Evolutionary conservation across 192 early-diverging fungal species (phyloP).

Genomic region (Linnemannia zychae): DNA sequence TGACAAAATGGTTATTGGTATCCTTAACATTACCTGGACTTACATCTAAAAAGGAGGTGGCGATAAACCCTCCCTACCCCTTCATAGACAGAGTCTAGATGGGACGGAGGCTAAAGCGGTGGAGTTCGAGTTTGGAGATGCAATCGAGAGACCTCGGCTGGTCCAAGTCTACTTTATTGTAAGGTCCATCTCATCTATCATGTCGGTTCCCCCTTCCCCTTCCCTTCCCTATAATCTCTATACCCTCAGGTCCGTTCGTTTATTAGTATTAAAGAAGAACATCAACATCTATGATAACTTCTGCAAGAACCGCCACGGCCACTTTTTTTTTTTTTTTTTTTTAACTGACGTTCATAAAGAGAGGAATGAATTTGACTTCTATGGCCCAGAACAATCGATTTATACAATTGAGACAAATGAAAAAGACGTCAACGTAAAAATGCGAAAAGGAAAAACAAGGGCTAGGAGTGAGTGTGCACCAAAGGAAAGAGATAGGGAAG

Average conservation of each 20-base stretch:
- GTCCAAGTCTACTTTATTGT: background rate
- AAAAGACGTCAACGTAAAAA: background rate
- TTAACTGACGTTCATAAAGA: background rate
- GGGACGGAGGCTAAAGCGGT: background rate
- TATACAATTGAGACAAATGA: background rate
- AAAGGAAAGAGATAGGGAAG: background rate
- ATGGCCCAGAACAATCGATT: constrained; percentile 4
- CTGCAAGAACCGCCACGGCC: background rate
- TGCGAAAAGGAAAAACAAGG: background rate
- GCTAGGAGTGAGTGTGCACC: background rate
- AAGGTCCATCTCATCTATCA: background rate
- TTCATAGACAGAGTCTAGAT: no score
- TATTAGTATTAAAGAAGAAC: background rate
- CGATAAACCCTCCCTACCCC: no score
- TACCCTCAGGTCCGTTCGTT: background rate
- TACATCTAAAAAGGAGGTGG: constrained; percentile 25
- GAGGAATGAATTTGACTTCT: background rate
- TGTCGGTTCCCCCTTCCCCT: background rate
- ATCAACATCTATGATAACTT: background rate
- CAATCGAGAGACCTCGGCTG: background rate
- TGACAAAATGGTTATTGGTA: constrained; percentile 25
- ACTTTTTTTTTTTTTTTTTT: background rate
- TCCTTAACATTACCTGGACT: constrained; percentile 46
- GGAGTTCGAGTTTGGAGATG: no score
- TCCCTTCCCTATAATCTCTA: background rate